Evolutionary conservation across 2,329 filamentous ascomycete species (phyloP).

Genomic region (Colletotrichum sp.): DNA sequence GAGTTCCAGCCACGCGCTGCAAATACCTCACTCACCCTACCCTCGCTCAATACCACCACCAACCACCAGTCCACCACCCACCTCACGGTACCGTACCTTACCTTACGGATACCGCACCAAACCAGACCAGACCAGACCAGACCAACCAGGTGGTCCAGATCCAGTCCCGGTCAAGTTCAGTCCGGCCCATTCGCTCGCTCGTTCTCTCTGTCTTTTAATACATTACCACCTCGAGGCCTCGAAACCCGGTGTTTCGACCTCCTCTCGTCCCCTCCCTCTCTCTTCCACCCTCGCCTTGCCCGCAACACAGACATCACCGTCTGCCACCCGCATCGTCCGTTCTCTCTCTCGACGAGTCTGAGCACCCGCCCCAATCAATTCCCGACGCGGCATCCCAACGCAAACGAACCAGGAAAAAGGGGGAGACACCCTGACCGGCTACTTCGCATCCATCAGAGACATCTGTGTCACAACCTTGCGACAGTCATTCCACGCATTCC

Average conservation of each 20-base stretch:
- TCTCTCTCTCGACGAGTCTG: neutral
- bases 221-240: constrained; percentile 1
- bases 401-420: neutral
- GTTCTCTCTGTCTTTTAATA: neutral
- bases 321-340: neutral
- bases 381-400: neutral
- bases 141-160: neutral
- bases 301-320: neutral
- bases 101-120: neutral
- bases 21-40: neutral
- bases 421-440: neutral
- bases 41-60: neutral
- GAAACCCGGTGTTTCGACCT: constrained; percentile 15
- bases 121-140: neutral
- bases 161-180: neutral
- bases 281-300: neutral
- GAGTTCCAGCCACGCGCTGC: neutral
- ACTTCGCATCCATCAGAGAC: constrained; percentile 6
- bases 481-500: constrained; percentile 4
- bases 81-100: neutral
- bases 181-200: neutral
- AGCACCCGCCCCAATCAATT: neutral
- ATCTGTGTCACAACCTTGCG: constrained; percentile 14
- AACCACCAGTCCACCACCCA: neutral
- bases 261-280: neutral